phyloP scores from a whole-genome alignment of 495 filamentous ascomycete species.

The Daldinia caldariorum region DNA sequence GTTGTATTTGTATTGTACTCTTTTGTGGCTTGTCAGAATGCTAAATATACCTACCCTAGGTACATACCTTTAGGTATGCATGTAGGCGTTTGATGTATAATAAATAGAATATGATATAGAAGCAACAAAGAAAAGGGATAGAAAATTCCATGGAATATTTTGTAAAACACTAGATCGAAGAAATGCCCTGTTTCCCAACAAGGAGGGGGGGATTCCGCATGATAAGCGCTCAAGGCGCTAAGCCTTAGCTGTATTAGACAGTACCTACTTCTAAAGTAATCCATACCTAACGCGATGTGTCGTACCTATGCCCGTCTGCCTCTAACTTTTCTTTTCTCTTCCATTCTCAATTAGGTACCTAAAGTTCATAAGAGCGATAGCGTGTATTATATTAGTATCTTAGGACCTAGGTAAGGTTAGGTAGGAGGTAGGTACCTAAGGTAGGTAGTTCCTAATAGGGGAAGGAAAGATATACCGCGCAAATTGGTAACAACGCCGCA shows the following conservation, averaged over 20 bases:
- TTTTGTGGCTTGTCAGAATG: slow-evolving; percentile 5
- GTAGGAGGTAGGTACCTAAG: too few relatives aligned
- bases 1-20: background rate
- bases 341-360: background rate
- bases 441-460: slow-evolving; percentile 1
- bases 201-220: slow-evolving; percentile 29
- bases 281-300: slow-evolving; percentile 1
- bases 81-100: background rate
- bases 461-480: slow-evolving; percentile 18
- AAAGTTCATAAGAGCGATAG: background rate
- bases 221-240: slow-evolving; percentile 13
- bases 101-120: slow-evolving; percentile 23
- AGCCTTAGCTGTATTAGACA: slow-evolving; percentile 16
- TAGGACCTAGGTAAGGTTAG: background rate
- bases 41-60: background rate
- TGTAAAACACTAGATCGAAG: slow-evolving; percentile 22
- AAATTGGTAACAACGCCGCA: background rate
- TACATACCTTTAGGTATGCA: too few relatives aligned
- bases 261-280: too few relatives aligned
- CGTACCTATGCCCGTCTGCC: background rate
- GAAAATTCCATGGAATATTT: slow-evolving; percentile 35
- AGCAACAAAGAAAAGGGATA: slow-evolving; percentile 25
- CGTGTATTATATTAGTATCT: too few relatives aligned
- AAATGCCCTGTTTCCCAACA: slow-evolving; percentile 9
- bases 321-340: background rate